Conservation (phyloP, 805 yeast species). For the Yamadazyma philogaea region DNA sequence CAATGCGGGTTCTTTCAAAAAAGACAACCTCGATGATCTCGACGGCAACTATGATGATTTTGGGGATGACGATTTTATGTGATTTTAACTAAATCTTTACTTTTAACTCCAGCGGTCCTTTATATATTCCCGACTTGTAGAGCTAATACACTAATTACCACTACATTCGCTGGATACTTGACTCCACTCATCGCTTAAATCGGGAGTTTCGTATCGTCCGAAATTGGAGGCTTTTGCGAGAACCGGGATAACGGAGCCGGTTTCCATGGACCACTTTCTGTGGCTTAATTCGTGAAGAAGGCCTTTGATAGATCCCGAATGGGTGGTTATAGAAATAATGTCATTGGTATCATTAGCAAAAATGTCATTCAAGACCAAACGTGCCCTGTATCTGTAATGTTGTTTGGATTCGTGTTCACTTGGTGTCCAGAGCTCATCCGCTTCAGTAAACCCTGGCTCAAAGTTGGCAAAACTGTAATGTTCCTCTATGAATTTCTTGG, state of each 20-base stretch:
- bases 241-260: conserved; percentile 32
- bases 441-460: conserved; percentile 24
- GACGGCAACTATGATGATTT: conserved; percentile 56
- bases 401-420: conserved; percentile 23
- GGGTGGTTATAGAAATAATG: conserved; percentile 27
- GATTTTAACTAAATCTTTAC: conserved; percentile 16
- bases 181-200: conserved; percentile 14
- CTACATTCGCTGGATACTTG: conserved; percentile 14
- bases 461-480: conserved; percentile 21
- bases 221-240: conserved; percentile 17
- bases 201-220: conserved; percentile 9
- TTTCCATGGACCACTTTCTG: conserved; percentile 19
- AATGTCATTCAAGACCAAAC: conserved; percentile 24
- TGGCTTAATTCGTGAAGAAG: conserved; percentile 25
- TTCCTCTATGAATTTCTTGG: conserved; percentile 18
- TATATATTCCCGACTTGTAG: background rate
- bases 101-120: background rate
- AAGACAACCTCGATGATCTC: conserved; percentile 59
- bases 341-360: conserved; percentile 20
- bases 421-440: conserved; percentile 24
- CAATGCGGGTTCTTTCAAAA: conserved; percentile 52
- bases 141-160: conserved; percentile 2
- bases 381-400: conserved; percentile 27
- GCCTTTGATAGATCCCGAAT: conserved; percentile 27
- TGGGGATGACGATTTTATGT: conserved; percentile 84